phyloP scores from a whole-genome alignment of 345 rosid genomes.

The Sapria himalayana region DNA sequence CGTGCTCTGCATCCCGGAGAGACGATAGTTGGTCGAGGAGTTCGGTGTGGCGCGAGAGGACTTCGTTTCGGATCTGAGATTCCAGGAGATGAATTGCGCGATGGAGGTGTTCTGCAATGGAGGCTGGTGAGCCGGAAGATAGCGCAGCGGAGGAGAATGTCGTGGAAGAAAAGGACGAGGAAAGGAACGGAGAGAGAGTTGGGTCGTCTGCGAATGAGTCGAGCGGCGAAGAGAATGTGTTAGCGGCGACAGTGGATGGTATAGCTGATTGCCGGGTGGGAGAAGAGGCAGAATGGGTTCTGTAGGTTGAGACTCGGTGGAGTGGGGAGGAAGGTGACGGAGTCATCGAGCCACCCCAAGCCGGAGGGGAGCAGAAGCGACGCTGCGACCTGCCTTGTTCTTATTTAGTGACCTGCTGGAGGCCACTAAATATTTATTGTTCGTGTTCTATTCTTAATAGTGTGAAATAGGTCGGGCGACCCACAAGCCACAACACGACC shows the following conservation, averaged over 20 bases:
- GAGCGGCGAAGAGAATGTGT: constrained; percentile 26
- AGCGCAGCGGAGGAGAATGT: constrained; percentile 90
- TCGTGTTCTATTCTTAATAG: no score
- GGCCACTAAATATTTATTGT: no score
- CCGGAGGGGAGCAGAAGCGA: no score
- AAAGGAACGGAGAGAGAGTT: constrained; percentile 62
- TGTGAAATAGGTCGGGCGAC: no score
- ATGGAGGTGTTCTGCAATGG: constrained; percentile 94
- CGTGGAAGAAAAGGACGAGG: constrained; percentile 68
- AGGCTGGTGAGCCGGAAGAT: constrained; percentile 96
- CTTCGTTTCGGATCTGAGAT: constrained; percentile 74
- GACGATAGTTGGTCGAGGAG: constrained; percentile 82
- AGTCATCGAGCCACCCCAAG: constrained; percentile 18
- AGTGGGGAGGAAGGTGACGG: constrained; percentile 31
- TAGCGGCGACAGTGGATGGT: constrained; percentile 14
- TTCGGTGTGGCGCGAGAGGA: constrained; percentile 66
- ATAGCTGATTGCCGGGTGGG: constrained; percentile 11
- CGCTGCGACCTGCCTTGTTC: no score
- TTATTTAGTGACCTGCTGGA: no score
- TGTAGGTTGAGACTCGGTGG: constrained; percentile 62
- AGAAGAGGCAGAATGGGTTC: constrained; percentile 14
- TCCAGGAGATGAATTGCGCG: constrained; percentile 86
- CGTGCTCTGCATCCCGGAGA: constrained; percentile 54
- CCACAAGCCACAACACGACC: no score
- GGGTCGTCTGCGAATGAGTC: constrained; percentile 63